A percentile compares a stretch with the other conserved stretches of the same genome.
phyloP scores from a whole-genome alignment of 2,329 filamentous ascomycete species.

The Curvularia hawaiiensis region DNA sequence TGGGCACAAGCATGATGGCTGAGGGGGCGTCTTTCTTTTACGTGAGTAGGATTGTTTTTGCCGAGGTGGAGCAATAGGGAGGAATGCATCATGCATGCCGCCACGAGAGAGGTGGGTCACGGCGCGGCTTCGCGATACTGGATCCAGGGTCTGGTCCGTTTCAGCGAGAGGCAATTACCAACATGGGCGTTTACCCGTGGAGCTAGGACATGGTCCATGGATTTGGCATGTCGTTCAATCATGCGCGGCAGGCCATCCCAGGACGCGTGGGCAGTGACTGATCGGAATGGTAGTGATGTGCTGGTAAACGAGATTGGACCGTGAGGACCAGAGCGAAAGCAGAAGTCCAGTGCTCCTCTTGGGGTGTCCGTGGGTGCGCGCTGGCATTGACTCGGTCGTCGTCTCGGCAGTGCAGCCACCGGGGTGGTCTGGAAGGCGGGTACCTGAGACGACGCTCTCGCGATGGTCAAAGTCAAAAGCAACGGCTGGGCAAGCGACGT shows the following conservation, averaged over 20 bases:
- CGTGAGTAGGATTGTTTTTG: slow-evolving; percentile 12
- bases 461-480: neutral
- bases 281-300: slow-evolving; percentile 3
- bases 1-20: slow-evolving; percentile 1
- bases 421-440: neutral
- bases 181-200: slow-evolving; percentile 19
- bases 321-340: neutral
- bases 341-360: too few relatives aligned
- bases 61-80: slow-evolving; percentile 21
- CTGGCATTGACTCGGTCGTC: neutral
- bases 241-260: slow-evolving; percentile 10
- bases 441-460: neutral
- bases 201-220: slow-evolving; percentile 7
- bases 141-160: slow-evolving; percentile 25
- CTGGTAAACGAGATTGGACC: slow-evolving; percentile 7
- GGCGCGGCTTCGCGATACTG: slow-evolving; percentile 18
- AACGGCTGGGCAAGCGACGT: neutral
- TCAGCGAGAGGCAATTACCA: slow-evolving; percentile 22
- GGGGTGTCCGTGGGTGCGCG: too few relatives aligned
- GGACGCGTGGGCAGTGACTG: neutral
- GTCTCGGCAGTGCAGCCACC: neutral
- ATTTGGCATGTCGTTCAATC: slow-evolving; percentile 15
- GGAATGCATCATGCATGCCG: slow-evolving; percentile 17
- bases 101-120: slow-evolving; percentile 31
- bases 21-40: slow-evolving; percentile 22